Evolutionary conservation across 1,284 basidiomycete genomes (phyloP), one percentile per base, ranked within the genome.

Genomic region (Blastosporella zonata): DNA sequence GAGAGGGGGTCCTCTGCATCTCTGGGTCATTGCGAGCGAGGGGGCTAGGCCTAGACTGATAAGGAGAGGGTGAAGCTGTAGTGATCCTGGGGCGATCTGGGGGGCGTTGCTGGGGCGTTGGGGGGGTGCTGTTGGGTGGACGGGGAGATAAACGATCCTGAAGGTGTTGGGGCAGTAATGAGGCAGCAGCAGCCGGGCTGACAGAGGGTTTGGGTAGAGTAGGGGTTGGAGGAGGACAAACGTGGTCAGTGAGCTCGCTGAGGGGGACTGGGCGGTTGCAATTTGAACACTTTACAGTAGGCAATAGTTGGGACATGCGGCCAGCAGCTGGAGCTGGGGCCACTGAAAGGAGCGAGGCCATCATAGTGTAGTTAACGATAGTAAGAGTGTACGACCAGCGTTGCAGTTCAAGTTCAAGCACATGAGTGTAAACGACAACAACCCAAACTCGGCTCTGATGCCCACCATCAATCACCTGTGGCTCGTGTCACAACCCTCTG

Each of bases 281-380:
- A 33, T 71, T 84, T 2, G 89, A 90, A 66, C 91, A 94, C 63
- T 87, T 93, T 53, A 93, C 85, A 1, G 81, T 77, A 2, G 91
- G 89, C 13, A 94, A 73, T 43, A 86, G 65, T 66, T 90, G 84
- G n/a, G 88, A 90, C 36, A 86, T 79, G 22, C 86, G 65, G 22
- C 61, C n/a, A n/a, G n/a, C n/a, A n/a, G n/a, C 64, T 47, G 63
- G 62, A 12, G 59, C 27, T 22, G 54, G 58, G 8, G 59, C 55
- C 29, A 72, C 59, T 13, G 62, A 59, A 47, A 73, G 67, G 52
- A 73, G 62, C 47, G 71, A 67, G 47, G 73, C 69, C 75, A 79
- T 78, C 55, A 66, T 62, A 28, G 62, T 54, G 39, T 33, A 41
- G 18, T 34, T 15, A 56, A 53, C 6, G 53, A 52, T 29, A 49